Evolutionary conservation across 768 basidiomycete genomes (phyloP).

Genomic region (Tulasnella calospora): DNA sequence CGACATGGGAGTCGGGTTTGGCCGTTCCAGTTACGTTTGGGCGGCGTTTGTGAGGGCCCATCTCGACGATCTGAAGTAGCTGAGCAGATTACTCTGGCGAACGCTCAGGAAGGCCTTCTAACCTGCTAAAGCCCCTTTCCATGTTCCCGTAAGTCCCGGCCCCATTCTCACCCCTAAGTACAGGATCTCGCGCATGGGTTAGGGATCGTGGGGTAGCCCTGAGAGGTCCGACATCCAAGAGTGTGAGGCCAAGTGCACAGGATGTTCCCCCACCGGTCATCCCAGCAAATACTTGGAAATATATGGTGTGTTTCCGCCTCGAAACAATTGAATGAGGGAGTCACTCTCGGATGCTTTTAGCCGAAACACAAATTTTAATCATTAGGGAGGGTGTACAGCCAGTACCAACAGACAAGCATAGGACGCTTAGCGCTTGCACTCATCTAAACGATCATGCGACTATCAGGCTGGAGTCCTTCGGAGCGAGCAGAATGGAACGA

Average conservation of each 20-base stretch:
- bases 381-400: neutral
- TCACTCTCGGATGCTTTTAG: neutral
- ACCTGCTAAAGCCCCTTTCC: neutral
- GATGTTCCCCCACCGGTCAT: too few relatives aligned
- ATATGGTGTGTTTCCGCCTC: too few relatives aligned
- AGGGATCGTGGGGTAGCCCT: too few relatives aligned
- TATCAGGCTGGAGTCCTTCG: neutral
- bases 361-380: neutral
- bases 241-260: too few relatives aligned
- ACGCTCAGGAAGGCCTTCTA: too few relatives aligned
- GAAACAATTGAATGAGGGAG: neutral
- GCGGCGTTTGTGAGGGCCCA: neutral
- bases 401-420: neutral
- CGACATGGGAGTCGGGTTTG: neutral
- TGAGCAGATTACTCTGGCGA: neutral
- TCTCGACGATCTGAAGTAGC: neutral
- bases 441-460: neutral
- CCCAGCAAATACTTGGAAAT: too few relatives aligned
- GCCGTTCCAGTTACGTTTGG: neutral
- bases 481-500: neutral
- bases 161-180: too few relatives aligned
- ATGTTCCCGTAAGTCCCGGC: neutral
- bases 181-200: too few relatives aligned
- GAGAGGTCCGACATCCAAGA: too few relatives aligned
- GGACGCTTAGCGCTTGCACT: neutral